phyloP scores from a whole-genome alignment of 306 rosid species.

The Cucurbita argyrosperma region DNA sequence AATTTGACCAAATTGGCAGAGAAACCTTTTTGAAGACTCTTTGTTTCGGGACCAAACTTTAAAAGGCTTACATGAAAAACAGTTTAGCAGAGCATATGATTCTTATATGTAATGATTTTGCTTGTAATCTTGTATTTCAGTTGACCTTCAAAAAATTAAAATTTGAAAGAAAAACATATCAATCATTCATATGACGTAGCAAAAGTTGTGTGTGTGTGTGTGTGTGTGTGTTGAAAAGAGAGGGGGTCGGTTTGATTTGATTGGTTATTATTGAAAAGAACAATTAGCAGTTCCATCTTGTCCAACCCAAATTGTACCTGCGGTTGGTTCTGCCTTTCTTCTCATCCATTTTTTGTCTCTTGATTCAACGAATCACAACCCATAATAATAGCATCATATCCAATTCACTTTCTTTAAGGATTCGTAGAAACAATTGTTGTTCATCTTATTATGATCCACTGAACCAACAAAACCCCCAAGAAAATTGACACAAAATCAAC shows the following conservation, averaged over 20 bases:
- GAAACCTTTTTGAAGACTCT: not conserved
- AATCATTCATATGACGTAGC: constrained; percentile 7
- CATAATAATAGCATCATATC: not conserved
- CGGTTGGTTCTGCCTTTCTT: not conserved
- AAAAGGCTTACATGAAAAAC: not conserved
- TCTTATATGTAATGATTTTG: not conserved
- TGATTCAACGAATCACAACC: not conserved
- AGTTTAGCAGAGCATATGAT: not conserved
- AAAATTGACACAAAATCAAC: not conserved
- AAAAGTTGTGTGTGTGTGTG: not conserved
- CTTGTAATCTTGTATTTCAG: not conserved
- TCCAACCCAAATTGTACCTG: constrained; percentile 1
- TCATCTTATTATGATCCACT: too few relatives aligned
- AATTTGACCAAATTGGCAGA: constrained; percentile 3
- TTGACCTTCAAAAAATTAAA: not conserved
- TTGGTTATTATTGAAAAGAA: constrained; percentile 4
- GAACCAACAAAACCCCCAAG: not conserved
- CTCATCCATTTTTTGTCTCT: not conserved
- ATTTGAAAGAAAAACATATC: not conserved
- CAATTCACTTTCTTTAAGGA: not conserved
- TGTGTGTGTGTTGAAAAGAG: not conserved
- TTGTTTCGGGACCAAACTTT: not conserved
- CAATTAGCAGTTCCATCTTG: constrained; percentile 10
- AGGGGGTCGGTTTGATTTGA: constrained; percentile 4
- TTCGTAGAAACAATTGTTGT: not conserved